Conservation (phyloP, 495 filamentous ascomycete genomes). For the Hamigera avellanea region DNA sequence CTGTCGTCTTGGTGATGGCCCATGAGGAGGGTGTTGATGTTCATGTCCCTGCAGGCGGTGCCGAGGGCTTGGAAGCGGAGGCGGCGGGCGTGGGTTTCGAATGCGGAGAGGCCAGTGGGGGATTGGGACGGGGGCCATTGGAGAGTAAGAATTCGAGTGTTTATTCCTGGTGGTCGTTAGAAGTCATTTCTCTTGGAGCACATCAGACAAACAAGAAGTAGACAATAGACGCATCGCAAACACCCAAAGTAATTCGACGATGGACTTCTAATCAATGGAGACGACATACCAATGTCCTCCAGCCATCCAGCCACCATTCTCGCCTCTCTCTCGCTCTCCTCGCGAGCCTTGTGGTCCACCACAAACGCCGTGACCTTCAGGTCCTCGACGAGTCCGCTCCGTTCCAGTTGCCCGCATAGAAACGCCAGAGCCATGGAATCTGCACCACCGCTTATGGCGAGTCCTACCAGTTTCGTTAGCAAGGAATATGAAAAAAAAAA, state of each 20-base stretch:
- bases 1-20: constrained; percentile 83
- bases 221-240: no score
- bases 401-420: constrained; percentile 46
- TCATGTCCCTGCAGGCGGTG: constrained; percentile 35
- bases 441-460: constrained; percentile 86
- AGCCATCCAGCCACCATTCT: constrained; percentile 44
- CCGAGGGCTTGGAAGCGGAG: constrained; percentile 65
- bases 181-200: background rate
- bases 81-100: constrained; percentile 69
- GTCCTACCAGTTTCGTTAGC: constrained; percentile 35
- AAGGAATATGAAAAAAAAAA: no score
- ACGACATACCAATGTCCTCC: constrained; percentile 23
- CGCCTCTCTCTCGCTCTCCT: constrained; percentile 60
- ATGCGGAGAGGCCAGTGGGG: constrained; percentile 34
- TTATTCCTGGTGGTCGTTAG: constrained; percentile 27
- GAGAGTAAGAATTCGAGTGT: constrained; percentile 38
- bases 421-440: constrained; percentile 91
- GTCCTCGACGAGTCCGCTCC: constrained; percentile 8
- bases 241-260: no score
- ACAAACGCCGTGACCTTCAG: constrained; percentile 51
- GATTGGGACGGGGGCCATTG: constrained; percentile 26
- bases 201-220: no score
- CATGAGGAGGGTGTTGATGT: constrained; percentile 47
- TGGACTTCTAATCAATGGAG: no score
- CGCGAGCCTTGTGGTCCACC: constrained; percentile 66